phyloP scores from a whole-genome alignment of 257 asterid species.

The Jacaranda copaia region DNA sequence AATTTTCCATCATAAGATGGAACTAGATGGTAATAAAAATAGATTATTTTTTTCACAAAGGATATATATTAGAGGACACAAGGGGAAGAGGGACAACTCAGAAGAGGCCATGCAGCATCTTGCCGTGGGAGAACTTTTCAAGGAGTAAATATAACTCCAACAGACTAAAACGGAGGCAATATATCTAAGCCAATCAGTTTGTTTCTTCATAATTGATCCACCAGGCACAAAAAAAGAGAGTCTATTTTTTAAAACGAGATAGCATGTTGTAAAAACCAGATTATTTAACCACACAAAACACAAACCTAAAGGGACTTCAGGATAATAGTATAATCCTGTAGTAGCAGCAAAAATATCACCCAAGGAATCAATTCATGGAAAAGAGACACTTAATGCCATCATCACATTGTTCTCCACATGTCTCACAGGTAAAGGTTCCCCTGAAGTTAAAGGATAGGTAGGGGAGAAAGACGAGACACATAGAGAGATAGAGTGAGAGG shows the following conservation, averaged over 20 bases:
- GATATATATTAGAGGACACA: background rate
- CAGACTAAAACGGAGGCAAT: background rate
- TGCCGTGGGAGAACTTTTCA: background rate
- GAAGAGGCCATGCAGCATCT: background rate
- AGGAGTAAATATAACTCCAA: background rate
- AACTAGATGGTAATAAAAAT: background rate
- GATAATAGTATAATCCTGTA: background rate
- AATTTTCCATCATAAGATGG: background rate
- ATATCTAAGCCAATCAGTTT: background rate
- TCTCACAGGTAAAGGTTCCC: background rate
- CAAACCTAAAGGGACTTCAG: no score
- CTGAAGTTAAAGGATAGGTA: background rate
- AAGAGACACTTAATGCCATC: background rate
- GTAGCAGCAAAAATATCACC: background rate
- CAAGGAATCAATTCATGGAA: background rate
- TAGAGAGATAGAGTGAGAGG: background rate
- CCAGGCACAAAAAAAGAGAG: background rate
- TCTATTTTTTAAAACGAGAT: background rate
- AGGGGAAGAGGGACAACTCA: slow-evolving; percentile 3
- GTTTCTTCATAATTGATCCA: background rate
- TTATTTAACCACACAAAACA: no score
- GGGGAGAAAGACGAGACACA: background rate
- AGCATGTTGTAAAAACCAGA: no score
- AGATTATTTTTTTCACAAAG: background rate
- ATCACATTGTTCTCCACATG: background rate